phyloP scores from a whole-genome alignment of 1,139 yeast genomes.

The Blastobotrys arbuscula region DNA sequence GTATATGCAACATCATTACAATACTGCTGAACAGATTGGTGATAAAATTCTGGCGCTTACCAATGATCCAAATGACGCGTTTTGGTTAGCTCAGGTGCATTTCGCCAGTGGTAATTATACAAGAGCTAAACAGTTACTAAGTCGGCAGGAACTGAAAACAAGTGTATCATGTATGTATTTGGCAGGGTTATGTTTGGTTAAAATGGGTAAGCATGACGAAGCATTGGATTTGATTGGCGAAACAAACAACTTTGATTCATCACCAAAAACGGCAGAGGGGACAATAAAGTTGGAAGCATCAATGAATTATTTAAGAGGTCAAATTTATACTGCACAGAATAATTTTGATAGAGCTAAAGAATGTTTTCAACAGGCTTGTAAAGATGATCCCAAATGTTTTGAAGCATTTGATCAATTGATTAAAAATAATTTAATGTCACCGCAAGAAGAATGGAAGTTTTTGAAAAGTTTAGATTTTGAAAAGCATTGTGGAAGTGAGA shows the following conservation, averaged over 20 bases:
- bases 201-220: slow-evolving; percentile 78
- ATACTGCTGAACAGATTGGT: slow-evolving; percentile 87
- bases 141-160: slow-evolving; percentile 34
- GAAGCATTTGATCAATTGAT: slow-evolving; percentile 87
- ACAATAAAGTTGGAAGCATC: slow-evolving; percentile 85
- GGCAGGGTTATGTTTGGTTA: slow-evolving; percentile 69
- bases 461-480: slow-evolving; percentile 62
- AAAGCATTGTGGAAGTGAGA: slow-evolving; percentile 56
- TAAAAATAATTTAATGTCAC: slow-evolving; percentile 68
- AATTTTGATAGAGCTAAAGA: slow-evolving; percentile 84
- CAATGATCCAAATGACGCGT: slow-evolving; percentile 85
- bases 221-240: slow-evolving; percentile 77
- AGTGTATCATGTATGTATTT: slow-evolving; percentile 75
- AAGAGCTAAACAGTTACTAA: slow-evolving; percentile 64
- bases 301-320: slow-evolving; percentile 79
- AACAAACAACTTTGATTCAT: slow-evolving; percentile 3
- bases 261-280: slow-evolving; percentile 8
- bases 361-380: slow-evolving; percentile 79
- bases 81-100: slow-evolving; percentile 92
- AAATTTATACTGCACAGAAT: slow-evolving; percentile 75
- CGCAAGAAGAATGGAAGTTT: slow-evolving; percentile 80
- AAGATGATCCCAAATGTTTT: slow-evolving; percentile 84
- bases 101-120: slow-evolving; percentile 69
- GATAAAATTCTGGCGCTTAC: slow-evolving; percentile 81
- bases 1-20: slow-evolving; percentile 82